phyloP scores from a whole-genome alignment of 768 basidiomycete genomes.

The Kwoniella mangroviensis region DNA sequence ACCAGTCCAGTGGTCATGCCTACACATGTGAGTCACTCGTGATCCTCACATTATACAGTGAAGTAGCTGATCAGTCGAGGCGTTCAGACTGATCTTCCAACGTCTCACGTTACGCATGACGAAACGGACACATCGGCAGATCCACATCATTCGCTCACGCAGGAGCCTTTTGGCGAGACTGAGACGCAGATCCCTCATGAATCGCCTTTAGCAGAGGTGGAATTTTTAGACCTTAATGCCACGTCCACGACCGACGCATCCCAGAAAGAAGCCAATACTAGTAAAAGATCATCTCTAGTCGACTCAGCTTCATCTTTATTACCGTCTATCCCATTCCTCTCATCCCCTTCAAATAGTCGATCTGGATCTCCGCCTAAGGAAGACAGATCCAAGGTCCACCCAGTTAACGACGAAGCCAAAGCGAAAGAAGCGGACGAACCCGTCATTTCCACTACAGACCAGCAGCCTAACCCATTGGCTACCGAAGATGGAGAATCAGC shows the following conservation, averaged over 20 bases:
- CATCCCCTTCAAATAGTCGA: constrained; percentile 14
- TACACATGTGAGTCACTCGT: constrained; percentile 43
- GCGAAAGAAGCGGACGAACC: constrained; percentile 13
- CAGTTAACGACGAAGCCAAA: constrained; percentile 9
- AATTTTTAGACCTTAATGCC: constrained; percentile 83
- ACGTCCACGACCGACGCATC: constrained; percentile 4
- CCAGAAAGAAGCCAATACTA: neutral
- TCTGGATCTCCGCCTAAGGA: neutral
- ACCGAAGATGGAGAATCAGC: constrained; percentile 36
- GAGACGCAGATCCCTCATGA: constrained; percentile 32
- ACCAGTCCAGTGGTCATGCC: constrained; percentile 80
- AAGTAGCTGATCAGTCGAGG: neutral
- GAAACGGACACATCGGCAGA: neutral
- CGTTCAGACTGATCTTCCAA: constrained; percentile 9
- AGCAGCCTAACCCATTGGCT: constrained; percentile 35
- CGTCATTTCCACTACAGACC: constrained; percentile 21
- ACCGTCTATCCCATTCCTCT: constrained; percentile 36
- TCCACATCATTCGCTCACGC: constrained; percentile 33
- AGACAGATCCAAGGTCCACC: neutral
- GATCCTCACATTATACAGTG: neutral
- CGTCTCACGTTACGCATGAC: constrained; percentile 13
- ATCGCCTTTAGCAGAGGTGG: constrained; percentile 58
- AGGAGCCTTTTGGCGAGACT: constrained; percentile 53
- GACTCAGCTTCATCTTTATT: constrained; percentile 37
- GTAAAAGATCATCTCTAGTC: constrained; percentile 16